Evolutionary conservation across 345 rosid genomes (phyloP), one percentile per base, ranked within the genome.

Genomic region (Triadica sebifera): DNA sequence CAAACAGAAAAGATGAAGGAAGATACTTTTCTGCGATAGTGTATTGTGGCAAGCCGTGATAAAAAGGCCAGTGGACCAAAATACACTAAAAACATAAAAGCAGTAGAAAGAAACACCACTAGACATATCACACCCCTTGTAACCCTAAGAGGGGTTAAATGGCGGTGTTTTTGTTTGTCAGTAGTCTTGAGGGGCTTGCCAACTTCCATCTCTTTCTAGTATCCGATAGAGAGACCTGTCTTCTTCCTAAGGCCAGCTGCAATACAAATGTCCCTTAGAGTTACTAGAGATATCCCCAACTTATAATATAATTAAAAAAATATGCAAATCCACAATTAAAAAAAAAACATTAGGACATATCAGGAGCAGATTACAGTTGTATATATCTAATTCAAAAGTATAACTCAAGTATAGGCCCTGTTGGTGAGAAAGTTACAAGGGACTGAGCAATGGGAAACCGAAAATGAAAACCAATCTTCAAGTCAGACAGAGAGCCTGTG

Each of bases 1-100:
- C 97, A 92, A 64, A 85, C 74, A 74, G 89, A 84, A 43, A 92
- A 89, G 84, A 92, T 70, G 19, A 87, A 83, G 47, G 92, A 81
- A 3, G 88, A 72, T 53, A 76, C 81, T 81, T 74, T 92, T 75
- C 97, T 90, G 65, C 85, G 79, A 53, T 82, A 83, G 52, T 77
- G 92, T 53, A 86, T 22, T 43, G 85, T 92, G 58, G 85, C 74
- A 67, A 84, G 69, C 73, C 92, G 82, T 58, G 87, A 52, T 24
- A 82, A 0, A 16, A 67, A 24, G 67, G 66, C 84, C 71, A 6
- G 89, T 84, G 95, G 93, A 37, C 84, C 85, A 80, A 90, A 81
- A 79, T 87, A 92, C 38, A 88, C 75, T 47, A 92, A 24, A 70
- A 89, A 89, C 90, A 85, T 86, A 73, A 89, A 87, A 39, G 95